A percentile compares a stretch with the other conserved stretches of the same genome.
Evolutionary conservation across 768 basidiomycete genomes (phyloP).

Genomic region (Crucibulum laeve): DNA sequence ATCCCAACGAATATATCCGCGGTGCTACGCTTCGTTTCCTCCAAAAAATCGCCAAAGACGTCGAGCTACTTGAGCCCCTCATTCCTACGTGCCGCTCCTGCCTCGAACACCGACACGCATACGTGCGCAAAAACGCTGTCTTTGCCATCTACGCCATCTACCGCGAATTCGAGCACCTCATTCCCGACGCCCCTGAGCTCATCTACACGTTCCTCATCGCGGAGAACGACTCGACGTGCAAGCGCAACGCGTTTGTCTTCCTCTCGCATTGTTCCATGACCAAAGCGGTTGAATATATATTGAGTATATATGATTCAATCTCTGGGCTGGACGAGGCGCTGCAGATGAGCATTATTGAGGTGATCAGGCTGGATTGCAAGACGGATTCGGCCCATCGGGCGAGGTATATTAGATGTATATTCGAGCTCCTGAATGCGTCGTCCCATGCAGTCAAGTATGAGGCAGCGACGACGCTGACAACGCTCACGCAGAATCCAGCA

Average conservation of each 20-base stretch:
- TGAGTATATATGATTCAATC: slow-evolving; percentile 82
- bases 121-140: slow-evolving; percentile 97
- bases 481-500: slow-evolving; percentile 91
- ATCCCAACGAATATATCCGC: slow-evolving; percentile 98
- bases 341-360: slow-evolving; percentile 95
- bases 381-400: slow-evolving; percentile 76
- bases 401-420: slow-evolving; percentile 92
- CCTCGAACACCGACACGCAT: slow-evolving; percentile 95
- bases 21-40: slow-evolving; percentile 96
- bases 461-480: slow-evolving; percentile 91
- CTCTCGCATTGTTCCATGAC: slow-evolving; percentile 82
- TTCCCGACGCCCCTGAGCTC: slow-evolving; percentile 94
- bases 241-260: slow-evolving; percentile 96
- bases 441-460: slow-evolving; percentile 97
- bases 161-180: slow-evolving; percentile 89
- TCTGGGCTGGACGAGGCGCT: slow-evolving; percentile 82
- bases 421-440: slow-evolving; percentile 83
- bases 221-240: slow-evolving; percentile 94
- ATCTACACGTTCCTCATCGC: slow-evolving; percentile 95
- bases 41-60: slow-evolving; percentile 91
- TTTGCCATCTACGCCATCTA: slow-evolving; percentile 95
- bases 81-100: slow-evolving; percentile 91
- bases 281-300: slow-evolving; percentile 89
- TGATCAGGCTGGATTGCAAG: slow-evolving; percentile 87
- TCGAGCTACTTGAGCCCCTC: slow-evolving; percentile 92